Conservation (phyloP, 176 grass and related monocot species). For the Elaeis guineensis region DNA sequence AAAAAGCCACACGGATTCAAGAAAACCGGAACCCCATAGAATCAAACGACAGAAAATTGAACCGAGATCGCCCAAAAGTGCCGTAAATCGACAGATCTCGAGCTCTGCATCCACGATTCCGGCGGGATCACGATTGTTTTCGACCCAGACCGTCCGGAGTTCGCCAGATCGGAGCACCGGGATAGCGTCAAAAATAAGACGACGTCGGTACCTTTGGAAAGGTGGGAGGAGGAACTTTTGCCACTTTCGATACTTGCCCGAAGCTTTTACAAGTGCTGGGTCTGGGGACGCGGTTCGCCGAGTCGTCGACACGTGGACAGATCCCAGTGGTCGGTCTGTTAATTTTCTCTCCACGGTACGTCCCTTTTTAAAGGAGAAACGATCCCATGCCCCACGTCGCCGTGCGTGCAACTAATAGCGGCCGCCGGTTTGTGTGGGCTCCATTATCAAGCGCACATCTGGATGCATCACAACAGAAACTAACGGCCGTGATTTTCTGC, state of each 20-base stretch:
- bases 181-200: too few relatives aligned
- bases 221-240: neutral
- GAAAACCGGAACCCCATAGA: conserved; percentile 43
- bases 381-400: too few relatives aligned
- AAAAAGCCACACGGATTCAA: neutral
- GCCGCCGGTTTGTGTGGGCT: too few relatives aligned
- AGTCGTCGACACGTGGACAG: neutral
- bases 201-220: conserved; percentile 1
- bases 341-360: too few relatives aligned
- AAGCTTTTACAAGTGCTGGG: neutral
- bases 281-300: conserved; percentile 7
- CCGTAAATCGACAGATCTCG: conserved; percentile 16
- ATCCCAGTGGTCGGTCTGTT: too few relatives aligned
- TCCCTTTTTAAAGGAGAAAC: too few relatives aligned
- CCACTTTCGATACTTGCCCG: too few relatives aligned
- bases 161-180: too few relatives aligned
- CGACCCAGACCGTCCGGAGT: neutral
- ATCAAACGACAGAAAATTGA: neutral
- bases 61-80: neutral
- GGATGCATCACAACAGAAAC: too few relatives aligned
- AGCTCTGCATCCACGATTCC: neutral
- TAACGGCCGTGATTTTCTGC: too few relatives aligned
- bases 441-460: too few relatives aligned
- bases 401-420: too few relatives aligned
- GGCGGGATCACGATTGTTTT: neutral